A percentile compares a stretch with the other conserved stretches of the same genome.
Evolutionary conservation across 2,329 filamentous ascomycete genomes (phyloP).

Genomic region (Penicillium sp.): DNA sequence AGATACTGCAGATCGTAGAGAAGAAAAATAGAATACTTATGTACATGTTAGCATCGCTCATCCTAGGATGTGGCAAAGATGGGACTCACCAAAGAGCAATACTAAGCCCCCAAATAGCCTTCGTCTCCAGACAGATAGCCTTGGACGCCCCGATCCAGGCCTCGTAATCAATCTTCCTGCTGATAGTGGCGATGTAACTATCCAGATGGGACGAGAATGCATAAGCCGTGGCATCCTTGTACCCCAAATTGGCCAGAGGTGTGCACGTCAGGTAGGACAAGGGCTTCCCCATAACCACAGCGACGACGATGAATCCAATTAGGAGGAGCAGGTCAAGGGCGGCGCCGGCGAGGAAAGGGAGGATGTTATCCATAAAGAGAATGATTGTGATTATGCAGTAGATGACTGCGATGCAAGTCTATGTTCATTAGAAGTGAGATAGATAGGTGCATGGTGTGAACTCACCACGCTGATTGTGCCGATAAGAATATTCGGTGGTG

Average conservation of each 20-base stretch:
- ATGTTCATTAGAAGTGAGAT: not conserved
- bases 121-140: slow-evolving; percentile 75
- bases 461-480: slow-evolving; percentile 77
- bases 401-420: slow-evolving; percentile 75
- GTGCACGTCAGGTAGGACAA: slow-evolving; percentile 75
- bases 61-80: not conserved
- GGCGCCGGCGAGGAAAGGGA: slow-evolving; percentile 69
- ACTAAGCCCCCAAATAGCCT: slow-evolving; percentile 81
- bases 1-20: slow-evolving; percentile 57
- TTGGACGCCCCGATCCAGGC: slow-evolving; percentile 61
- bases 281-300: slow-evolving; percentile 74
- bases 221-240: slow-evolving; percentile 50
- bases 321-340: slow-evolving; percentile 67
- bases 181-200: slow-evolving; percentile 51
- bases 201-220: slow-evolving; percentile 55
- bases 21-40: slow-evolving; percentile 65
- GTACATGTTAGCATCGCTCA: not conserved
- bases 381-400: slow-evolving; percentile 80
- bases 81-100: slow-evolving; percentile 69
- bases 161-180: slow-evolving; percentile 50
- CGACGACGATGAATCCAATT: slow-evolving; percentile 73
- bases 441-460: slow-evolving; percentile 20
- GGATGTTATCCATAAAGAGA: slow-evolving; percentile 72
- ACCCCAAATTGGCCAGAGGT: slow-evolving; percentile 48
- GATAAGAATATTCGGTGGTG: slow-evolving; percentile 69